These are phyloP conservation scores for Candida tetrigidarum DNA, from an alignment of 1,139 yeast species.

Conservation along the genomic window DNA sequence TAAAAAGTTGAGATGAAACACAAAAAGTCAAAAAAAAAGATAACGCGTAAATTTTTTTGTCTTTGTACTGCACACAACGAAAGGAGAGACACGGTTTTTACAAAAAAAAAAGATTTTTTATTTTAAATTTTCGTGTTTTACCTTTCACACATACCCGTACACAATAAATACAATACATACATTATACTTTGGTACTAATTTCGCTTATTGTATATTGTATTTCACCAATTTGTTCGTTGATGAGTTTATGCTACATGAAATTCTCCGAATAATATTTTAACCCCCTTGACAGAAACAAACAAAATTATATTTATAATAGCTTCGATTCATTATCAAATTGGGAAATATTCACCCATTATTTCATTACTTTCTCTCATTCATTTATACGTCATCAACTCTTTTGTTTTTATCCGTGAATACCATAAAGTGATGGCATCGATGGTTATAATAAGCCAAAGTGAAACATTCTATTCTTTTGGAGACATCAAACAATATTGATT, in stretches of 20 bases:
- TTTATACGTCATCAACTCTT: too few relatives aligned
- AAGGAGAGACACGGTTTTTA: slow-evolving; percentile 4
- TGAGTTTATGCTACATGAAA: not conserved
- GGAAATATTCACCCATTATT: not conserved
- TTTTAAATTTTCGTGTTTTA: not conserved
- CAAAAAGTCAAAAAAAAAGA: not conserved
- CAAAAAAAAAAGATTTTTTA: too few relatives aligned
- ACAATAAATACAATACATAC: not conserved
- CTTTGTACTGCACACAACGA: not conserved
- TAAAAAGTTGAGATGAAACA: slow-evolving; percentile 1
- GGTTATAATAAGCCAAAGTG: not conserved
- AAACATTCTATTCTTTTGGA: not conserved
- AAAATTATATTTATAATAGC: not conserved
- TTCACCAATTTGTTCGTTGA: not conserved
- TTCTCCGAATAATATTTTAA: not conserved
- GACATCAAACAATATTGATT: too few relatives aligned
- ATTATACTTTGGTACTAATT: not conserved
- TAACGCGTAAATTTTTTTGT: not conserved
- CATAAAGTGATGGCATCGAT: too few relatives aligned
- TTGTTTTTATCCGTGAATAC: too few relatives aligned
- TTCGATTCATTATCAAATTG: not conserved
- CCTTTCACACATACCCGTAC: too few relatives aligned
- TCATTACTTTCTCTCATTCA: too few relatives aligned
- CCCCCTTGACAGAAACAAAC: not conserved
- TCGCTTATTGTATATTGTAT: not conserved